phyloP scores from a whole-genome alignment of 2,329 filamentous ascomycete species.

The Fusarium sp. region DNA sequence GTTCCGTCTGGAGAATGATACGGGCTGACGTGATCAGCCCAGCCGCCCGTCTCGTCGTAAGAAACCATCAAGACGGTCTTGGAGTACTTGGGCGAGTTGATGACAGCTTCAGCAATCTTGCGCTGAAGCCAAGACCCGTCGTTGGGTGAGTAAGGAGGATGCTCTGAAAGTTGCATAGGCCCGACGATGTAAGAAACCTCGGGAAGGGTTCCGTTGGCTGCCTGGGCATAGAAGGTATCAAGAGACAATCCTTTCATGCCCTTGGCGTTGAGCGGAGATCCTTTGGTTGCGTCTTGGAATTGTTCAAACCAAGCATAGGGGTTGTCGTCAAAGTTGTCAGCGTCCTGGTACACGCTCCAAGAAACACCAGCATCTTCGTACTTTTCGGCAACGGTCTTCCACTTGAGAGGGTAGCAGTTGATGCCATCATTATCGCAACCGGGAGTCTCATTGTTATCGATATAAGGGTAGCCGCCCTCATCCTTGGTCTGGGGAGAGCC shows the following conservation, averaged over 20 bases:
- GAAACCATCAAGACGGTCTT: conserved; percentile 61
- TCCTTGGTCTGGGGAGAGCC: conserved; percentile 46
- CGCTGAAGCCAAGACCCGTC: neutral
- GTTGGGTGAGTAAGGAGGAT: neutral
- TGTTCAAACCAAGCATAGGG: conserved; percentile 65
- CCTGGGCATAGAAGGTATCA: neutral
- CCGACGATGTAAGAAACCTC: neutral
- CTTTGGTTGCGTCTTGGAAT: conserved; percentile 57
- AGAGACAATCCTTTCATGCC: neutral
- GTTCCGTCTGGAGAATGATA: conserved; percentile 62
- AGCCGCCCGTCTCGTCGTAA: conserved; percentile 63
- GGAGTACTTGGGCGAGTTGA: conserved; percentile 24
- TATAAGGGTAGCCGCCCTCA: conserved; percentile 47
- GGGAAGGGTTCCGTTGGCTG: neutral
- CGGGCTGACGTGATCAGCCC: conserved; percentile 66
- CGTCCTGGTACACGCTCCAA: conserved; percentile 64
- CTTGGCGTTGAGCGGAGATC: conserved; percentile 34
- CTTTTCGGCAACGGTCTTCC: conserved; percentile 63
- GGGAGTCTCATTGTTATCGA: conserved; percentile 63
- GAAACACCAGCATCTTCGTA: conserved; percentile 61
- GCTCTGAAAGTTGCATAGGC: neutral
- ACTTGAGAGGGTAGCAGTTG: conserved; percentile 66
- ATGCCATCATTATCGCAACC: conserved; percentile 57
- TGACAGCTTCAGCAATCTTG: neutral
- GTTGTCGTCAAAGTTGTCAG: conserved; percentile 66